Percentiles rank a stretch among this genome's conserved stretches.
Evolutionary conservation across 2,329 filamentous ascomycete species (phyloP).

Genomic region (Colletotrichum spaethianum): DNA sequence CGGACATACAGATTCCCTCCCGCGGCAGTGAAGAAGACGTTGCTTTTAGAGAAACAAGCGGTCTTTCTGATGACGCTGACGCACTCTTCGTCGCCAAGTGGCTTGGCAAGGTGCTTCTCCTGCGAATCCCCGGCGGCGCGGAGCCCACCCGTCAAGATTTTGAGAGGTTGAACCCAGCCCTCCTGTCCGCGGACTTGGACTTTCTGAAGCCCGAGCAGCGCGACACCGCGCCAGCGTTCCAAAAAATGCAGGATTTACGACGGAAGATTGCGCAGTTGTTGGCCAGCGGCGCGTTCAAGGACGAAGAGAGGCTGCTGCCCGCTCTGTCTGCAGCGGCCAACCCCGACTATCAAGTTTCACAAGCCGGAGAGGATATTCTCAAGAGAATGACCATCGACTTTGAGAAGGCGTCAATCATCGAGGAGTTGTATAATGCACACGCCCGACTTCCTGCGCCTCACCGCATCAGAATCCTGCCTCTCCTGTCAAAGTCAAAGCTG

Average conservation of each 20-base stretch:
- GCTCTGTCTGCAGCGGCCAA: conserved; percentile 88
- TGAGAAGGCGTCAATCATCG: conserved; percentile 76
- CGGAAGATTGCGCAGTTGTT: conserved; percentile 77
- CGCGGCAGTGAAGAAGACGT: conserved; percentile 85
- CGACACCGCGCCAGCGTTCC: conserved; percentile 40
- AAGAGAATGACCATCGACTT: conserved; percentile 84
- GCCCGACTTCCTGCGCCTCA: conserved; percentile 80
- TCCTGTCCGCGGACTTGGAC: conserved; percentile 75
- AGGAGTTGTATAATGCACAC: conserved; percentile 80
- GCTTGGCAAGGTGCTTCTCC: conserved; percentile 83
- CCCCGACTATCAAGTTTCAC: conserved; percentile 83
- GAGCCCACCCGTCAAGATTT: conserved; percentile 42
- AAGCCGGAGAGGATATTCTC: conserved; percentile 89
- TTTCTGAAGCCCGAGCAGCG: conserved; percentile 78
- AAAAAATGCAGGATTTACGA: conserved; percentile 65
- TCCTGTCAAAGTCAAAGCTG: conserved; percentile 82
- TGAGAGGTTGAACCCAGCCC: conserved; percentile 60
- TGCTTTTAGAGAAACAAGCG: conserved; percentile 75
- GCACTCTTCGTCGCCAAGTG: conserved; percentile 80
- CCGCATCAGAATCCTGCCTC: conserved; percentile 80
- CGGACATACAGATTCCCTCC: conserved; percentile 78
- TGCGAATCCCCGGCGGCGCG: conserved; percentile 56
- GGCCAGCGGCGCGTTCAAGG: conserved; percentile 87
- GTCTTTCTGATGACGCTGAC: conserved; percentile 77
- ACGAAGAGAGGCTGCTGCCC: conserved; percentile 86